These are phyloP conservation scores for Chrysoporthe deuterocubensis DNA, from an alignment of 2,329 filamentous ascomycete genomes.

Conservation along the genomic window DNA sequence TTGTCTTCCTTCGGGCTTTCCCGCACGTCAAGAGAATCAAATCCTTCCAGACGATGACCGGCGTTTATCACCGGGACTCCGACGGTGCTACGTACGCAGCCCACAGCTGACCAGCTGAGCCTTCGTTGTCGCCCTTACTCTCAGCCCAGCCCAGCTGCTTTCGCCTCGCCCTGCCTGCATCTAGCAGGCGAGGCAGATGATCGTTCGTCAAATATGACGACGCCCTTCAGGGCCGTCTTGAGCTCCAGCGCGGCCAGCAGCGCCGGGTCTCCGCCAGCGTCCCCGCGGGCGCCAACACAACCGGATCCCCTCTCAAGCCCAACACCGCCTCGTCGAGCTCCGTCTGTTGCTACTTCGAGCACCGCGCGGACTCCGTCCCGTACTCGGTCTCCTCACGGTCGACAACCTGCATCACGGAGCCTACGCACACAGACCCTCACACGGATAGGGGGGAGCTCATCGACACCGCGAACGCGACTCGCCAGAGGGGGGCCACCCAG, in stretches of 20 bases:
- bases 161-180: constrained; percentile 8
- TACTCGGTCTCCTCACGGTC: constrained; percentile 1
- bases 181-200: constrained; percentile 12
- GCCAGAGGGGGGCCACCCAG: constrained; percentile 15
- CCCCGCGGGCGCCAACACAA: constrained; percentile 1
- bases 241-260: constrained; percentile 5
- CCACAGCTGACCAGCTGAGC: constrained; percentile 15
- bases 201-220: constrained; percentile 16
- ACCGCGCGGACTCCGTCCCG: constrained; percentile 4
- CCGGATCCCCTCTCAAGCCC: background rate
- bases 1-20: constrained; percentile 1
- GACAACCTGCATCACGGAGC: constrained; percentile 1
- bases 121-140: background rate
- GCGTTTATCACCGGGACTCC: constrained; percentile 12
- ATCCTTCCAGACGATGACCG: constrained; percentile 5
- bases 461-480: constrained; percentile 11
- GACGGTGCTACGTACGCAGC: constrained; percentile 18
- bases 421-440: constrained; percentile 15
- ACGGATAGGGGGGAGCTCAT: constrained; percentile 7
- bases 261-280: constrained; percentile 10
- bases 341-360: constrained; percentile 1
- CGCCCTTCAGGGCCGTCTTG: constrained; percentile 14
- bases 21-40: background rate
- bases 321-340: constrained; percentile 14
- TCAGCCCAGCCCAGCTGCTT: constrained; percentile 13